Evolutionary conservation across 2,329 filamentous ascomycete genomes (phyloP), one percentile per base, ranked within the genome.

Genomic region (Mycosphaerella sp.): DNA sequence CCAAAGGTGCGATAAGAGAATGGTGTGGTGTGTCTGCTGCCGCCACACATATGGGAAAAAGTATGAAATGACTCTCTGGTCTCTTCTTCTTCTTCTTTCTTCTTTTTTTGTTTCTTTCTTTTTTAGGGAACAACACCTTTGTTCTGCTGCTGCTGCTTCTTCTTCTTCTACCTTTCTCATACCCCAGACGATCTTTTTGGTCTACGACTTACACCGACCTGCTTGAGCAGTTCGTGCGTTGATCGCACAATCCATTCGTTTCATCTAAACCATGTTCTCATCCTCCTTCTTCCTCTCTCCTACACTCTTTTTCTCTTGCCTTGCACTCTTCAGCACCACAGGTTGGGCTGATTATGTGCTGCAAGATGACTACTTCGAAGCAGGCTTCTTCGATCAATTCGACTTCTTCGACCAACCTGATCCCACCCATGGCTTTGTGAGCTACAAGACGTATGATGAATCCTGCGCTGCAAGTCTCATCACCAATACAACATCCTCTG

Each of bases 401-500:
- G 62, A 67, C 31, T 81, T 81, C 67, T 80, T 71, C 60, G 77
- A 74, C 6, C 72, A 55, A 12, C 17, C 62, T 3, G 89, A 93
- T 64, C 88, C 88, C 0, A 93, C 88, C 2, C 64, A 83, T 58
- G 89, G 88, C 32, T 89, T 83, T 63, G 88, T 93, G 62, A 72
- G 80, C 56, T 93, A 90, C 64, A 78, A 83, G 51, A 74, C 80
- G 60, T 75, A 78, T 48, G 54, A 67, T n/a, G 79, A 77, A 1
- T 86, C 87, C 52, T 32, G 48, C 14, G 50, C 43, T 23, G 54
- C 53, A 17, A 54, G 56, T 7, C 55, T 68, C 39, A 64, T 69
- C 58, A 56, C 55, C 32, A 62, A 49, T 23, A 51, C 59, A 54
- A 53, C 17, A 54, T 42, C 9, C 60, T 62, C 9, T 56, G 66